These are phyloP conservation scores for Yarrowia sp. DNA, from an alignment of 805 yeast genomes.

Conservation along the genomic window DNA sequence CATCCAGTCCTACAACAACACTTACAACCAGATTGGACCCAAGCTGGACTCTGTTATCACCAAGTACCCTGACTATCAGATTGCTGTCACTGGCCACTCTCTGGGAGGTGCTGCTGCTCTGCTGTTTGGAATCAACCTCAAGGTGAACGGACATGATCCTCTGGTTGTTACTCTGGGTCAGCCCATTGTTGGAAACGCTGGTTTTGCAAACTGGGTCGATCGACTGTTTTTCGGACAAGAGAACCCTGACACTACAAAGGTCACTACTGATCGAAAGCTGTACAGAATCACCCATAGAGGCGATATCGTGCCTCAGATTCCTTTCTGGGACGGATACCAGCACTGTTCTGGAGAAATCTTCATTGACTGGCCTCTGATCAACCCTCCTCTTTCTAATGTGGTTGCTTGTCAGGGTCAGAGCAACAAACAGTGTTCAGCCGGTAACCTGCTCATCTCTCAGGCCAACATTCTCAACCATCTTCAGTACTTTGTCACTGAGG, in stretches of 20 bases:
- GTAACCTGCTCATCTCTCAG: background rate
- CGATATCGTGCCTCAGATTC: slow-evolving; percentile 16
- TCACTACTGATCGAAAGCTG: background rate
- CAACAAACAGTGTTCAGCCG: background rate
- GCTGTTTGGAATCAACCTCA: slow-evolving; percentile 20
- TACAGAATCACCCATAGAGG: slow-evolving; percentile 20
- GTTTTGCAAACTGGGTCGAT: slow-evolving; percentile 23
- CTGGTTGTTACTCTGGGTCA: slow-evolving; percentile 18
- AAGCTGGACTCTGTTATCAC: background rate
- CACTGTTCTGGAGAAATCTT: slow-evolving; percentile 17
- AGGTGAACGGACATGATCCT: slow-evolving; percentile 20
- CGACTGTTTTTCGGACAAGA: slow-evolving; percentile 13
- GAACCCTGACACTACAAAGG: slow-evolving; percentile 7
- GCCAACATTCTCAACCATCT: background rate
- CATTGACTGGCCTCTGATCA: slow-evolving; percentile 1
- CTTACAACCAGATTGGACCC: slow-evolving; percentile 11
- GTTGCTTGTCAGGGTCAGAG: slow-evolving; percentile 15
- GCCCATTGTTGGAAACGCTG: slow-evolving; percentile 23
- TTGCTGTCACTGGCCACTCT: slow-evolving; percentile 16
- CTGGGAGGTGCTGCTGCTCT: slow-evolving; percentile 24
- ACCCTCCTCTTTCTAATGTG: slow-evolving; percentile 9
- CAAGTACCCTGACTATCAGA: slow-evolving; percentile 9
- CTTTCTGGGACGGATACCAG: slow-evolving; percentile 21
- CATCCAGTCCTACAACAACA: slow-evolving; percentile 4
- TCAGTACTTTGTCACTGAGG: slow-evolving; percentile 7